These are phyloP conservation scores for Boletus rufocinnamomeus DNA, from an alignment of 768 basidiomycete species.

Conservation along the genomic window DNA sequence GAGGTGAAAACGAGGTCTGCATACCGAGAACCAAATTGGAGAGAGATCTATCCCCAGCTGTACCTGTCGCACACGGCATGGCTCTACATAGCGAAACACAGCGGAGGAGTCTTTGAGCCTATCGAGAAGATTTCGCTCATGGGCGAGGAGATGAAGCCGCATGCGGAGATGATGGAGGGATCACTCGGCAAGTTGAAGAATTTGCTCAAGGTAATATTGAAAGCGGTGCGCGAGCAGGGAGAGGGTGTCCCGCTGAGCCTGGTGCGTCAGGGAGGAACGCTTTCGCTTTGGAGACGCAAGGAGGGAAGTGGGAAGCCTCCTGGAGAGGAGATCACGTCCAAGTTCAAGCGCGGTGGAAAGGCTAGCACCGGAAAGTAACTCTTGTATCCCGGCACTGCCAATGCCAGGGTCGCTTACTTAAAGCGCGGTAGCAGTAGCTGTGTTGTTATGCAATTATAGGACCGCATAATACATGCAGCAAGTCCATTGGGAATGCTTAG, in stretches of 20 bases:
- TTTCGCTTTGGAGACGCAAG: slow-evolving; percentile 54
- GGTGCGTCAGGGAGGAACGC: slow-evolving; percentile 45
- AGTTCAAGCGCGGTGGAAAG: slow-evolving; percentile 11
- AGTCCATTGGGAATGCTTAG: not conserved
- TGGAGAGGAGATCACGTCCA: slow-evolving; percentile 26
- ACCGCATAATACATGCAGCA: not conserved
- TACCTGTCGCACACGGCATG: too few relatives aligned
- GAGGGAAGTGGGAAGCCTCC: slow-evolving; percentile 23
- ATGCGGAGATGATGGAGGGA: slow-evolving; percentile 22
- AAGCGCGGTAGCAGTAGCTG: slow-evolving; percentile 15
- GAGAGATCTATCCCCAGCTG: too few relatives aligned
- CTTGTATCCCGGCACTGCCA: not conserved
- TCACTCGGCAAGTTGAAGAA: too few relatives aligned
- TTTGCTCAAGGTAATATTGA: too few relatives aligned
- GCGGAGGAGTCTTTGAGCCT: too few relatives aligned
- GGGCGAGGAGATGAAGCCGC: slow-evolving; percentile 22
- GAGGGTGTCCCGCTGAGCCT: slow-evolving; percentile 56
- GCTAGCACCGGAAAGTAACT: not conserved
- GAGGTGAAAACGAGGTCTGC: slow-evolving; percentile 38
- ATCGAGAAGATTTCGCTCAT: slow-evolving; percentile 50
- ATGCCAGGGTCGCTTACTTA: too few relatives aligned
- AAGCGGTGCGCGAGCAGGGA: too few relatives aligned
- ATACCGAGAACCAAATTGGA: slow-evolving; percentile 44
- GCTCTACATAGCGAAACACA: too few relatives aligned
- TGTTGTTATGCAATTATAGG: slow-evolving; percentile 1